Percentiles rank a stretch among this genome's conserved stretches.
Evolutionary conservation across 192 early-diverging fungal genomes (phyloP).

Genomic region (Martensiomyces pterosporus): DNA sequence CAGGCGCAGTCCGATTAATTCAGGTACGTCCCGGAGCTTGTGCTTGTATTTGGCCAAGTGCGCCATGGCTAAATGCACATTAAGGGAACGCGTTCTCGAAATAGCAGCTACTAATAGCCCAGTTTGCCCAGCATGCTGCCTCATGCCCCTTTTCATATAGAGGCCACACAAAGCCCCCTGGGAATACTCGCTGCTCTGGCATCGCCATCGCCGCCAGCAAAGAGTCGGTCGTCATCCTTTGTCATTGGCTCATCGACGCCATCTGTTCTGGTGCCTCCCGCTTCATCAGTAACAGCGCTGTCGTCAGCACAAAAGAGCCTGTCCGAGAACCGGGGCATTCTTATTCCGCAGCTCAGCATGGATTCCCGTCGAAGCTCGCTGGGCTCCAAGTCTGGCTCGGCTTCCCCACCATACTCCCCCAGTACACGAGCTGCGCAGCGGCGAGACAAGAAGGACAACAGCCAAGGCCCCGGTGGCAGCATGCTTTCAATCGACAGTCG

Average conservation of each 20-base stretch:
- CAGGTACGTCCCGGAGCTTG: too few relatives aligned
- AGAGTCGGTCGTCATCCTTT: constrained; percentile 1
- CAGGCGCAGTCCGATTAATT: constrained; percentile 6
- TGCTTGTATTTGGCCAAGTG: too few relatives aligned
- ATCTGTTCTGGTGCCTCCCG: constrained; percentile 36
- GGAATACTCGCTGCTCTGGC: constrained; percentile 45
- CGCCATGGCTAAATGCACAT: too few relatives aligned
- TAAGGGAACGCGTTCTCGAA: background rate
- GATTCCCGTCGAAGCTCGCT: background rate
- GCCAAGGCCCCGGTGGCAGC: too few relatives aligned
- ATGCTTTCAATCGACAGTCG: too few relatives aligned
- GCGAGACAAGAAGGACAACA: constrained; percentile 1
- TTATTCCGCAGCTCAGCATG: too few relatives aligned
- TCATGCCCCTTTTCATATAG: constrained; percentile 8
- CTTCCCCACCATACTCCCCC: constrained; percentile 33
- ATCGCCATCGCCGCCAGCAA: constrained; percentile 24
- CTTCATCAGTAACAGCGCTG: constrained; percentile 6
- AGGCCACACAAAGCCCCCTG: constrained; percentile 18
- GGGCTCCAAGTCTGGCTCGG: constrained; percentile 9
- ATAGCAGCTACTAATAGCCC: background rate
- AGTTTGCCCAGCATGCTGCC: background rate
- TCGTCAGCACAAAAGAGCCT: background rate
- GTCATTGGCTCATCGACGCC: too few relatives aligned
- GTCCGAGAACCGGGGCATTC: background rate
- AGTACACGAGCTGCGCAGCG: constrained; percentile 40